These are phyloP conservation scores for Arachnomyces sp. DNA, from an alignment of 2,329 filamentous ascomycete species.

Conservation along the genomic window DNA sequence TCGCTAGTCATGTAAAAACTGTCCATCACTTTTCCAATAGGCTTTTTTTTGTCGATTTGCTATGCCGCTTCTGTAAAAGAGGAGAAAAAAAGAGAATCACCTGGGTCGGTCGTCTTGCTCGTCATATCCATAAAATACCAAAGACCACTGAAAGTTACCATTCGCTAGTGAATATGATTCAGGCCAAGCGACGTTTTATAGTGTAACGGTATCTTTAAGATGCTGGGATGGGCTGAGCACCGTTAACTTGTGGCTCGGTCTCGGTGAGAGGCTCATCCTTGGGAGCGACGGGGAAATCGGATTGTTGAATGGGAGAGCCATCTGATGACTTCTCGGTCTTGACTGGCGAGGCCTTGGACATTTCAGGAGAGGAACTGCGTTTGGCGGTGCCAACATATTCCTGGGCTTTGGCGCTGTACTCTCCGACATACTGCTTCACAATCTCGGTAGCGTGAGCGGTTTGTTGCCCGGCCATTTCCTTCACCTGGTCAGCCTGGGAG, in stretches of 20 bases:
- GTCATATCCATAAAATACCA: no score
- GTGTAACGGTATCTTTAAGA: slow-evolving; percentile 1
- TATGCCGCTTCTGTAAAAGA: no score
- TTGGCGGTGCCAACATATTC: slow-evolving; percentile 40
- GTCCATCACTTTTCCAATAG: no score
- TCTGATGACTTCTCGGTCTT: slow-evolving; percentile 25
- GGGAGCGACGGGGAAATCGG: slow-evolving; percentile 15
- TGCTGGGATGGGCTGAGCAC: slow-evolving; percentile 2
- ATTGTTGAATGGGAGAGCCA: slow-evolving; percentile 10
- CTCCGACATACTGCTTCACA: slow-evolving; percentile 52
- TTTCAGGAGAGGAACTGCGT: slow-evolving; percentile 21
- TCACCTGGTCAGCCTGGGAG: slow-evolving; percentile 53
- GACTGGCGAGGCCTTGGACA: slow-evolving; percentile 24
- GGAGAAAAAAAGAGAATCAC: no score
- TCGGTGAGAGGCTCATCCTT: slow-evolving; percentile 9
- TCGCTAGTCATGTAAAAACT: no score
- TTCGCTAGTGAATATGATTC: no score
- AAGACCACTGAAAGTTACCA: no score
- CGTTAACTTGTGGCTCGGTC: background rate
- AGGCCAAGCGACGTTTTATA: background rate
- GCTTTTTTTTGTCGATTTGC: no score
- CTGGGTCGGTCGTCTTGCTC: no score
- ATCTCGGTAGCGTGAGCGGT: slow-evolving; percentile 51
- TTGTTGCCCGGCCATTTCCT: slow-evolving; percentile 53
- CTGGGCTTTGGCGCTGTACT: slow-evolving; percentile 55